These are phyloP conservation scores for Artemisia argyi DNA, from an alignment of 129 eudicot species.

Conservation along the genomic window DNA sequence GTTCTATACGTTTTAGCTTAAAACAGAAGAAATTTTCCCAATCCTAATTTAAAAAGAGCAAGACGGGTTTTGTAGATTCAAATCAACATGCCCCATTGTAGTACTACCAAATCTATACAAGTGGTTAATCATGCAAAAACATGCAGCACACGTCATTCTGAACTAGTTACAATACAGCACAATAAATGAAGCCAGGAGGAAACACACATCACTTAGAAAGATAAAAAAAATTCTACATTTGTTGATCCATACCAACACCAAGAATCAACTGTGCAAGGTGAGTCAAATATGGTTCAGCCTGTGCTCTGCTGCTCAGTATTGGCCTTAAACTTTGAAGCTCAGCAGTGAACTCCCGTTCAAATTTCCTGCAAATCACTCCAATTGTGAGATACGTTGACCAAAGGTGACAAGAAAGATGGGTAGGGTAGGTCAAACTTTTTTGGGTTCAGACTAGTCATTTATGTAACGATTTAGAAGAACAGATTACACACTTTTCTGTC, in stretches of 20 bases:
- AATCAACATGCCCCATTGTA: background rate
- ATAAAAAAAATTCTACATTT: constrained; percentile 19
- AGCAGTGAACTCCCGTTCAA: constrained; percentile 72
- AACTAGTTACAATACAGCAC: background rate
- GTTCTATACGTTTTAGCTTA: background rate
- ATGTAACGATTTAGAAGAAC: background rate
- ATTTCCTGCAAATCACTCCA: constrained; percentile 64
- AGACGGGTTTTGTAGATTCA: background rate
- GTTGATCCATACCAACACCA: constrained; percentile 75
- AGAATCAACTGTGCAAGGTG: constrained; percentile 99
- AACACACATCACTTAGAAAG: background rate
- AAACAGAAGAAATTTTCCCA: background rate
- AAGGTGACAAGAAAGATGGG: background rate
- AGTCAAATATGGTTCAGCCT: constrained; percentile 94
- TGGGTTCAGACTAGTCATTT: background rate
- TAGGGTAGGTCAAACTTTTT: background rate
- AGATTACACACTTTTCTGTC: no score
- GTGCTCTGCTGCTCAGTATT: constrained; percentile 83
- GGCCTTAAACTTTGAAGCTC: constrained; percentile 92
- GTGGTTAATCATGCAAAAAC: background rate
- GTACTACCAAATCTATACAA: constrained; percentile 7
- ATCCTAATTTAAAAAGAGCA: background rate
- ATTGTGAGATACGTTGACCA: background rate
- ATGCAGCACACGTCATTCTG: background rate
- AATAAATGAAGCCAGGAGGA: background rate